Evolutionary conservation across 768 basidiomycete species (phyloP).

Genomic region (Dendrothele bispora): DNA sequence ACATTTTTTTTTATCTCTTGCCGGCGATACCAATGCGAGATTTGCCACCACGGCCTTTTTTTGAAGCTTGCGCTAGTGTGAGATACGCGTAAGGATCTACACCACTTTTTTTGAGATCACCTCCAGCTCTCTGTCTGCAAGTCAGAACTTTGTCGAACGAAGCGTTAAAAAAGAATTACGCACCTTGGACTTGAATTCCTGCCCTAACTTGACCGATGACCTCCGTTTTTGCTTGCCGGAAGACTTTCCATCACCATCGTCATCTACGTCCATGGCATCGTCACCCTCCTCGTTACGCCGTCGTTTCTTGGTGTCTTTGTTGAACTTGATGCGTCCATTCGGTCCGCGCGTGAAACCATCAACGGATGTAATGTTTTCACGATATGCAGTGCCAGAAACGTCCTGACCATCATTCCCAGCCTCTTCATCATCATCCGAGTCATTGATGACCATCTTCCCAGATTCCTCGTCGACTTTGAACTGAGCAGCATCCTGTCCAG

Average conservation of each 20-base stretch:
- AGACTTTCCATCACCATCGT: slow-evolving; percentile 40
- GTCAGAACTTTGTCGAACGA: slow-evolving; percentile 10
- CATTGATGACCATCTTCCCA: slow-evolving; percentile 77
- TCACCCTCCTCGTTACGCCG: slow-evolving; percentile 65
- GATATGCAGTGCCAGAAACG: slow-evolving; percentile 80
- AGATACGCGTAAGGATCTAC: slow-evolving; percentile 94
- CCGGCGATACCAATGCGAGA: slow-evolving; percentile 58
- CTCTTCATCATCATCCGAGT: slow-evolving; percentile 45
- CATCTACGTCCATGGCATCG: slow-evolving; percentile 72
- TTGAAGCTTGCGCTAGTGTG: slow-evolving; percentile 79
- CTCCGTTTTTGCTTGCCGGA: slow-evolving; percentile 57
- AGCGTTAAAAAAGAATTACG: slow-evolving; percentile 20
- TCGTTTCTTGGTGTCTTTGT: slow-evolving; percentile 96
- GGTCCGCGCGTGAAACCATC: slow-evolving; percentile 89
- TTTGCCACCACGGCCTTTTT: slow-evolving; percentile 46
- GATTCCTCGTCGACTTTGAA: slow-evolving; percentile 88
- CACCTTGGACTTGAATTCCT: slow-evolving; percentile 96
- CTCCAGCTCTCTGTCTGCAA: slow-evolving; percentile 78
- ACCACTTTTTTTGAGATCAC: slow-evolving; percentile 86
- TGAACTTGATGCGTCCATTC: slow-evolving; percentile 88
- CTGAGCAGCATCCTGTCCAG: slow-evolving; percentile 80
- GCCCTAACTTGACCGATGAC: slow-evolving; percentile 57
- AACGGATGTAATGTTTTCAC: slow-evolving; percentile 76
- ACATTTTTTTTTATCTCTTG: slow-evolving; percentile 37
- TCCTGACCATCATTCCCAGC: slow-evolving; percentile 47